Conservation (phyloP, 176 grass and related monocot genomes). For the Ensete glaucum region DNA sequence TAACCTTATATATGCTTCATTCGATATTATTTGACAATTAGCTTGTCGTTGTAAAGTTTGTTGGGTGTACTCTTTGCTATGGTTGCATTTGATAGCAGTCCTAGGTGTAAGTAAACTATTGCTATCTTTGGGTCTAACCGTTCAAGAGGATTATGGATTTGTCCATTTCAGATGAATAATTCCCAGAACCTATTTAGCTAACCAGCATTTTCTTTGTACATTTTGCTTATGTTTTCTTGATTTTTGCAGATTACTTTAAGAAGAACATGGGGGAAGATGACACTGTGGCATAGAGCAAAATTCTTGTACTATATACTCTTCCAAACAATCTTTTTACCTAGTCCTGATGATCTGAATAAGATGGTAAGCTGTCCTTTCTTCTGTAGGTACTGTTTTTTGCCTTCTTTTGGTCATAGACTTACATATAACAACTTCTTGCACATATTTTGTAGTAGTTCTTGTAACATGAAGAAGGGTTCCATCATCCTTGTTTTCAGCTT, state of each 20-base stretch:
- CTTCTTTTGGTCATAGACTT: not conserved
- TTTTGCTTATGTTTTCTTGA: not conserved
- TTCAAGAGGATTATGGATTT: not conserved
- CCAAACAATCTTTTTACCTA: conserved; percentile 78
- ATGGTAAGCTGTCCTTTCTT: conserved; percentile 49
- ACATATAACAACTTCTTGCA: too few species aligned
- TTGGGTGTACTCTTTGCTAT: not conserved
- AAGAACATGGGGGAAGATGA: conserved; percentile 80
- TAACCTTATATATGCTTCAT: not conserved
- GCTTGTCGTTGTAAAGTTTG: not conserved
- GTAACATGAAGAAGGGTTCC: not conserved
- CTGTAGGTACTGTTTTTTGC: conserved; percentile 10
- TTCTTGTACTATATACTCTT: conserved; percentile 85
- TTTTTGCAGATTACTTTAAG: conserved; percentile 70
- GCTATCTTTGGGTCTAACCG: not conserved
- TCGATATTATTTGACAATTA: not conserved
- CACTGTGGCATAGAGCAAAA: conserved; percentile 68
- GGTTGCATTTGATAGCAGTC: not conserved
- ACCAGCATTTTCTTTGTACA: not conserved
- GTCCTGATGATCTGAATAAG: conserved; percentile 64
- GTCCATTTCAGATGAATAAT: not conserved
- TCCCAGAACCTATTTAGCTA: not conserved
- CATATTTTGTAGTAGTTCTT: not conserved
- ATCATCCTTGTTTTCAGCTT: not conserved
- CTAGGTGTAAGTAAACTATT: not conserved